Conservation (phyloP, 2,329 filamentous ascomycete genomes). For the Pseudopithomyces maydicus region DNA sequence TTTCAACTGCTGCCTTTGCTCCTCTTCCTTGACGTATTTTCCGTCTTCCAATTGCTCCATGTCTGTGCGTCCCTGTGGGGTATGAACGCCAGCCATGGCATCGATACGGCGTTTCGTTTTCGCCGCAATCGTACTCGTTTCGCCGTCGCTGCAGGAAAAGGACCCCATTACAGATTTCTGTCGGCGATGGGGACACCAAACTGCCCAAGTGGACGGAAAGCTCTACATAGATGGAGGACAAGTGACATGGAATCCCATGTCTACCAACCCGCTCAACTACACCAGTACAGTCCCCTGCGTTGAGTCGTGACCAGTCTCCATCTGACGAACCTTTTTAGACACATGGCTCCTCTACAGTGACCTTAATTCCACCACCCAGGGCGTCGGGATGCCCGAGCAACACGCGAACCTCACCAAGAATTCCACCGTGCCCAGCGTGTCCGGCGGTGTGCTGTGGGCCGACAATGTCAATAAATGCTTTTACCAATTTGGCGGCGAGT, state of each 20-base stretch:
- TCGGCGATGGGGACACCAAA: slow-evolving; percentile 60
- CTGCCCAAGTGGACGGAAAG: slow-evolving; percentile 62
- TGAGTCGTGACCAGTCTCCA: not conserved
- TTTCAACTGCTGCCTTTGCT: slow-evolving; percentile 12
- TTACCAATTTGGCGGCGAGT: slow-evolving; percentile 67
- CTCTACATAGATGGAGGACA: slow-evolving; percentile 68
- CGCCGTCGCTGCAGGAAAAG: slow-evolving; percentile 35
- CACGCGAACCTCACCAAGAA: slow-evolving; percentile 65
- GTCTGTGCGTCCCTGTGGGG: slow-evolving; percentile 20
- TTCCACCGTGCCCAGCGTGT: slow-evolving; percentile 57
- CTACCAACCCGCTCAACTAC: slow-evolving; percentile 57
- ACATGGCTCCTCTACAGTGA: slow-evolving; percentile 63
- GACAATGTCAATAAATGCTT: slow-evolving; percentile 67
- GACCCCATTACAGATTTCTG: slow-evolving; percentile 61
- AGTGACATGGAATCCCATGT: slow-evolving; percentile 59
- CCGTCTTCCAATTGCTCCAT: slow-evolving; percentile 21
- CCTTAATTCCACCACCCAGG: slow-evolving; percentile 49
- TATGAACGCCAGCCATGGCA: slow-evolving; percentile 40
- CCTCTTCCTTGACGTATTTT: slow-evolving; percentile 15
- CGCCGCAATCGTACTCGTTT: slow-evolving; percentile 32
- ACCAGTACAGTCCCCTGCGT: slow-evolving; percentile 56
- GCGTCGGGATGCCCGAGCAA: slow-evolving; percentile 56
- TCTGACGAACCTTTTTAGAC: slow-evolving; percentile 46
- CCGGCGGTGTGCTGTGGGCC: slow-evolving; percentile 60
- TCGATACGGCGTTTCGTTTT: slow-evolving; percentile 31